Conservation (phyloP, 2,329 filamentous ascomycete genomes). For the Dothistroma septosporum region DNA sequence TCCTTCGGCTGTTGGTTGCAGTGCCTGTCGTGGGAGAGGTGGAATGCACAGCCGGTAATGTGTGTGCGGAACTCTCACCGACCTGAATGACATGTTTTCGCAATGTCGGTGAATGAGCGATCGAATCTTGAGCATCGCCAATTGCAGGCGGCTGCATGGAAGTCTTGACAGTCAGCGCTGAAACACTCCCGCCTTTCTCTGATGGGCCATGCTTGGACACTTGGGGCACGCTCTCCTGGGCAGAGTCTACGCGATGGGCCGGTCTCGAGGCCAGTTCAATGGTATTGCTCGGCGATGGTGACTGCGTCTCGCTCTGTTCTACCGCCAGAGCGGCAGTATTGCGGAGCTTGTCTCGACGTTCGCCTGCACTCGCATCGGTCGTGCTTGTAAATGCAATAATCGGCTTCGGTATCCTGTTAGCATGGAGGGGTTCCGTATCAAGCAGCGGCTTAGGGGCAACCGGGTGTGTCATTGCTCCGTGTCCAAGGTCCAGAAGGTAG, state of each 20-base stretch:
- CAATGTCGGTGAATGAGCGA: constrained; percentile 25
- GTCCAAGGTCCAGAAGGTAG: background rate
- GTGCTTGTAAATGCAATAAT: background rate
- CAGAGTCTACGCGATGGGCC: constrained; percentile 19
- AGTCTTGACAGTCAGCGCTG: constrained; percentile 7
- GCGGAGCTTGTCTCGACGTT: background rate
- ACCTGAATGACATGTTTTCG: constrained; percentile 20
- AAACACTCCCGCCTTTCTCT: background rate
- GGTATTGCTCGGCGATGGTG: constrained; percentile 5
- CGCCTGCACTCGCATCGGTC: background rate
- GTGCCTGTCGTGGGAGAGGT: constrained; percentile 18
- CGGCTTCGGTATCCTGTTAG: background rate
- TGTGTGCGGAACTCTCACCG: constrained; percentile 19
- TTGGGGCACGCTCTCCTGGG: constrained; percentile 18
- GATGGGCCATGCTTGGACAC: constrained; percentile 9
- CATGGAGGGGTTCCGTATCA: background rate
- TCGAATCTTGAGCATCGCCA: constrained; percentile 12
- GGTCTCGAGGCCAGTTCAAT: constrained; percentile 11
- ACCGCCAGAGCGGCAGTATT: constrained; percentile 19
- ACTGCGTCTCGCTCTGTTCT: constrained; percentile 10
- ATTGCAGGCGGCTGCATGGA: background rate
- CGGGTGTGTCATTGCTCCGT: background rate
- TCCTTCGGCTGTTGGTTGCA: constrained; percentile 21
- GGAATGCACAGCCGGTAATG: constrained; percentile 27
- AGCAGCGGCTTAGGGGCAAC: background rate